Percentiles rank a stretch among this genome's conserved stretches.
phyloP scores from a whole-genome alignment of 768 basidiomycete genomes.

The Lactarius hatsudake region DNA sequence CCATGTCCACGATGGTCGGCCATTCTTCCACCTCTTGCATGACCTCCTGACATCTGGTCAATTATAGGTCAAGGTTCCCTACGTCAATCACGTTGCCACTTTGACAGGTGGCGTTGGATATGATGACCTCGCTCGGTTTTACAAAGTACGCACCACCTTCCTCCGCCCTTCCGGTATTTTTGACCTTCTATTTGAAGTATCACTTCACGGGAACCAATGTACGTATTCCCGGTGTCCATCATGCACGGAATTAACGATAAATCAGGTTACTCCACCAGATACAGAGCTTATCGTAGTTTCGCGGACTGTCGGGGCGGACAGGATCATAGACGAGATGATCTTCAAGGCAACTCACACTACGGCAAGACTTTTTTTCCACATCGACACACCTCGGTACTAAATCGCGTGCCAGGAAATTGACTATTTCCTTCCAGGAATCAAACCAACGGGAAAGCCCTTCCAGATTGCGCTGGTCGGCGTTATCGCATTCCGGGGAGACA shows the following conservation, averaged over 20 bases:
- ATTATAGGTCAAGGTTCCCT: conserved; percentile 40
- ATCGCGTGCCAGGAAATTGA: conserved; percentile 37
- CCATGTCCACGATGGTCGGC: conserved; percentile 43
- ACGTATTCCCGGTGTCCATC: conserved; percentile 1
- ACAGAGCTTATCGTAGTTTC: conserved; percentile 43
- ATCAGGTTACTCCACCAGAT: conserved; percentile 42
- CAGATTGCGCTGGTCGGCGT: conserved; percentile 45
- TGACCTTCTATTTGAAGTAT: conserved; percentile 31
- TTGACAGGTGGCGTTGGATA: conserved; percentile 48
- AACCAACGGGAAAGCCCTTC: conserved; percentile 38
- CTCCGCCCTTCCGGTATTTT: background rate
- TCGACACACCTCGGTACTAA: background rate
- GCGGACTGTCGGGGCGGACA: conserved; percentile 44
- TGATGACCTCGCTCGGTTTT: conserved; percentile 44
- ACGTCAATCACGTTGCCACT: conserved; percentile 43
- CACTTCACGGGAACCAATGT: conserved; percentile 39
- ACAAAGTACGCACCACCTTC: conserved; percentile 36
- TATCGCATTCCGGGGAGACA: conserved; percentile 48
- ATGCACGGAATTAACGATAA: conserved; percentile 9
- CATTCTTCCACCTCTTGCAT: background rate
- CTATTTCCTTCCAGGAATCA: conserved; percentile 37
- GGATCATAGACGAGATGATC: conserved; percentile 49
- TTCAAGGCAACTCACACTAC: conserved; percentile 43
- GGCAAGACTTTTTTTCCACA: conserved; percentile 26
- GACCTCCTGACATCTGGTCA: background rate